Evolutionary conservation across 2,329 filamentous ascomycete species (phyloP), one percentile per base, ranked within the genome.

Genomic region (Trichophyton verrucosum): DNA sequence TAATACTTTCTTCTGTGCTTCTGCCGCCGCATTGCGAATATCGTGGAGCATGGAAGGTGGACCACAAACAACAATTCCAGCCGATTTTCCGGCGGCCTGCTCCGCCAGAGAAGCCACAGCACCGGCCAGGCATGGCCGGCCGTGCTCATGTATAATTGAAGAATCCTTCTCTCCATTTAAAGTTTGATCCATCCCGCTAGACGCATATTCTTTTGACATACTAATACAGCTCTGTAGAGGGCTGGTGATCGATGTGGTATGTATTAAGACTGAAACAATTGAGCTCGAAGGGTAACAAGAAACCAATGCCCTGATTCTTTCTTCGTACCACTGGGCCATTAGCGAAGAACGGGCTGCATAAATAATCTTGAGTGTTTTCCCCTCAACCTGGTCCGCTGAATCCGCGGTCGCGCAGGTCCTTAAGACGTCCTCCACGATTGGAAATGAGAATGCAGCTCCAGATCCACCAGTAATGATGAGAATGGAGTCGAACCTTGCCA

Each of bases 401-500:
- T 20, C n/a, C 15, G 27, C 2, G 2, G 62, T 38, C 57, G 61
- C 8, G 33, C 8, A 7, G 9, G 6, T 36, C 24, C 36, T 8
- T 66, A 63, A 1, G 74, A 61, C 15, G 69, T 76, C 72, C 65
- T 80, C 77, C 7, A 82, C 70, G 3, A 83, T 70, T 0, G 76
- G 74, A 0, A 85, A 66, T 1, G 76, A 75, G 68, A 80, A 81
- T 0, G 80, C 80, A 1, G 78, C 79, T 1, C 82, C 82, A 0
- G 82, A 80, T 0, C 83, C 82, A 8, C 83, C 82, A 0, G 79
- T 78, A 3, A 84, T 69, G 15, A 84, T 68, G 0, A 85, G 67
- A 0, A 72, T 68, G 6, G 69, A 70, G 56, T 81, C 76, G 58
- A 76, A 78, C 0, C 69, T 68, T 0, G 68, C 65, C 13, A 77